These are phyloP conservation scores for Penicillium chermesinum DNA, from an alignment of 495 filamentous ascomycete genomes.

Conservation along the genomic window DNA sequence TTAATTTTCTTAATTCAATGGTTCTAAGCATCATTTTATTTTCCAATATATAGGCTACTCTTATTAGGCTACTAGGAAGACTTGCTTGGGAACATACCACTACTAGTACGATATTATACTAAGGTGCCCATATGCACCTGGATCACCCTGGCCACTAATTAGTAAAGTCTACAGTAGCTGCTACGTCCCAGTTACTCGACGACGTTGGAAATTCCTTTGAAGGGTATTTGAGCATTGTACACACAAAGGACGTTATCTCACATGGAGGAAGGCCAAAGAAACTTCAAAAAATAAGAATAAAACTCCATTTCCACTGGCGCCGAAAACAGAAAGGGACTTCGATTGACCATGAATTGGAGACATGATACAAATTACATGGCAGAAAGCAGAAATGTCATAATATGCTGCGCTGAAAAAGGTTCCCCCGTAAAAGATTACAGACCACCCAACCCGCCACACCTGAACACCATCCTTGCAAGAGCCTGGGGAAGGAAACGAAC, in stretches of 20 bases:
- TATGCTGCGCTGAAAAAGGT: conserved; percentile 14
- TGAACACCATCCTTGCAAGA: not conserved
- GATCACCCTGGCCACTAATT: too few relatives aligned
- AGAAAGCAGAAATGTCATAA: conserved; percentile 24
- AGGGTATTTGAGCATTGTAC: conserved; percentile 46
- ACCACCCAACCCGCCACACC: not conserved
- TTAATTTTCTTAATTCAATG: conserved; percentile 18
- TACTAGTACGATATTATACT: too few relatives aligned
- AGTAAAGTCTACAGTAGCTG: too few relatives aligned
- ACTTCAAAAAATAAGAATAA: conserved; percentile 11
- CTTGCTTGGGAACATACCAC: too few relatives aligned
- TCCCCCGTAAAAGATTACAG: conserved; percentile 10
- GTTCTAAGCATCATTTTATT: conserved; percentile 14
- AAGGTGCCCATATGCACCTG: too few relatives aligned
- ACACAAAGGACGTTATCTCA: conserved; percentile 36
- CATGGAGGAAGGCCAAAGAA: conserved; percentile 16
- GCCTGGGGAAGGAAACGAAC: not conserved
- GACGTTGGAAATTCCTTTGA: conserved; percentile 20
- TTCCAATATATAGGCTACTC: too few relatives aligned
- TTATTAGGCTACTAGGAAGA: too few relatives aligned
- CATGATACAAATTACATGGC: conserved; percentile 32
- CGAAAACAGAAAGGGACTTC: conserved; percentile 12
- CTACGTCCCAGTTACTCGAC: not conserved
- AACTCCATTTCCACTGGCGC: conserved; percentile 22
- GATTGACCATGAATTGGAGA: conserved; percentile 19